phyloP scores from a whole-genome alignment of 306 rosid species.

The Dryas alaskensis region DNA sequence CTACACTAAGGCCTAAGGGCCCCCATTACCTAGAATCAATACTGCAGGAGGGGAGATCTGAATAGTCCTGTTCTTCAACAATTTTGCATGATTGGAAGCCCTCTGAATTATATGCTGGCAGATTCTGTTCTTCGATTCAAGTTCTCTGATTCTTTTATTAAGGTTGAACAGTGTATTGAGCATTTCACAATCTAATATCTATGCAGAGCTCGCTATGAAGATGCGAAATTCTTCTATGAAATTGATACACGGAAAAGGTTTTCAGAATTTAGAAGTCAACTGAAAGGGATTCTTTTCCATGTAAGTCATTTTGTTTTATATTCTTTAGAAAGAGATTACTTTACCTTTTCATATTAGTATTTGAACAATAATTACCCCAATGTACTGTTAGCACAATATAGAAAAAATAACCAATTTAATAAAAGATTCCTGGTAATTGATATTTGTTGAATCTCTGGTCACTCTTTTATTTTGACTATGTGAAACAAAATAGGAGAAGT shows the following conservation, averaged over 20 bases:
- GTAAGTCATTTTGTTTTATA: conserved; percentile 43
- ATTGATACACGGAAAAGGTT: conserved; percentile 66
- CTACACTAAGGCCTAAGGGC: not conserved
- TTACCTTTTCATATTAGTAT: not conserved
- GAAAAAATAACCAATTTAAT: not conserved
- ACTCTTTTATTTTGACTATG: conserved; percentile 25
- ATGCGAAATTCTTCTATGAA: conserved; percentile 94
- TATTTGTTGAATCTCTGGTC: conserved; percentile 22
- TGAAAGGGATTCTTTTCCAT: conserved; percentile 81
- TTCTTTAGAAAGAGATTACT: not conserved
- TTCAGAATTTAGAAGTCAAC: conserved; percentile 70
- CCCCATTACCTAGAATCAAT: not conserved
- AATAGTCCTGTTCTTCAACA: not conserved
- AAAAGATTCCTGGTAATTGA: not conserved
- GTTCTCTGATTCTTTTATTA: conserved; percentile 12
- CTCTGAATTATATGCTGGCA: conserved; percentile 9
- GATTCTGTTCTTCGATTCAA: conserved; percentile 4
- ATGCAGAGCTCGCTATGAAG: conserved; percentile 94
- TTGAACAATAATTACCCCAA: conserved; percentile 6
- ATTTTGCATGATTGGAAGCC: conserved; percentile 16
- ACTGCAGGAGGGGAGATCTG: not conserved
- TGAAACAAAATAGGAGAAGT: conserved; percentile 67
- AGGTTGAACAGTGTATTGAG: conserved; percentile 17
- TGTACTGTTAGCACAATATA: not conserved
- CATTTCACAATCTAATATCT: conserved; percentile 31